These are phyloP conservation scores for Candida morakotiae DNA, from an alignment of 805 yeast genomes.

Conservation along the genomic window DNA sequence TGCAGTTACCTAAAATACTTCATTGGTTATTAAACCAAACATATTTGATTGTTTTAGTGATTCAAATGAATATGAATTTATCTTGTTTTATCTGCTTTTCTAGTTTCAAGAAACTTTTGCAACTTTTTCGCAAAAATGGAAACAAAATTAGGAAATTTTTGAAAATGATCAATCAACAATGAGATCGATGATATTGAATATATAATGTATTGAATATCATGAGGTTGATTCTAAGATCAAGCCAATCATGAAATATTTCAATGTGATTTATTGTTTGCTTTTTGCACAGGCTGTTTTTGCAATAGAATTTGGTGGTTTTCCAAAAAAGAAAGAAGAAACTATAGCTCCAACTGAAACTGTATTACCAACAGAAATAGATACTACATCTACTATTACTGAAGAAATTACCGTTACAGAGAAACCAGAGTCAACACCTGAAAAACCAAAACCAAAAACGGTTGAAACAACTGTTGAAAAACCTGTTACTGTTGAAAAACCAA, in stretches of 20 bases:
- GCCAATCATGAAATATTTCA: background rate
- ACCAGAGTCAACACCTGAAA: background rate
- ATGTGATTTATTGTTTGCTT: background rate
- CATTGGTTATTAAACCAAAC: background rate
- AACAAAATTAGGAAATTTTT: background rate
- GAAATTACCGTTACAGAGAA: background rate
- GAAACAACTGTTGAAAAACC: slow-evolving; percentile 3
- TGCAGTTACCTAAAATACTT: background rate
- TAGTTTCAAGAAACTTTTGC: background rate
- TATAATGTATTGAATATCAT: too few species aligned
- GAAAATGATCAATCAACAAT: background rate
- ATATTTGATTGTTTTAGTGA: too few species aligned
- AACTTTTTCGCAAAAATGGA: background rate
- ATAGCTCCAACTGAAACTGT: background rate
- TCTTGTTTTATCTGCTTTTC: background rate
- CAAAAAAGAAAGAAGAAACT: background rate
- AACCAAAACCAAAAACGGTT: background rate
- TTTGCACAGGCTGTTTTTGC: background rate
- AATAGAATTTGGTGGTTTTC: slow-evolving; percentile 1
- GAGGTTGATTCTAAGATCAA: too few species aligned
- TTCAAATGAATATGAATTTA: too few species aligned
- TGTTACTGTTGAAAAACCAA: slow-evolving; percentile 1
- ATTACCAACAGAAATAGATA: background rate
- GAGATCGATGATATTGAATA: background rate
- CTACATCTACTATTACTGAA: background rate